Evolutionary conservation across 2,329 filamentous ascomycete species (phyloP), one percentile per base, ranked within the genome.

Genomic region (Fonsecaea pedrosoi): DNA sequence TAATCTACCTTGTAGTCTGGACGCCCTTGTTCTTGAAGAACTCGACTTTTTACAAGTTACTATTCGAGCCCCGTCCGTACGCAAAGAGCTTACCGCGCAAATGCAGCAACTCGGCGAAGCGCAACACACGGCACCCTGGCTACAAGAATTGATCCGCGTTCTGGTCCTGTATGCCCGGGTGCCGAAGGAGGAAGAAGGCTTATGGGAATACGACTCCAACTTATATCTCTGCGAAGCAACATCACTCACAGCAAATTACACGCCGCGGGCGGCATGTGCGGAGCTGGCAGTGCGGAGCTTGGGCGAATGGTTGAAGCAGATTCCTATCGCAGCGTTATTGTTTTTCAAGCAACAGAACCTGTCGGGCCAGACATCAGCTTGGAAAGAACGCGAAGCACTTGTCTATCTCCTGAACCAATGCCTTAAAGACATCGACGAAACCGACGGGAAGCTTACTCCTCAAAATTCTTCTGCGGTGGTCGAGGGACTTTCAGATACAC

Each of bases 141-240:
- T 97, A 71, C 85, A 91, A 38, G 91, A 97, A 74, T 88, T 97
- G 21, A 91, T 97, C 87, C 91, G 90, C 76, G 85, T 97, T 71
- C 87, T 93, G 9, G 88, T 93, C 21, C 88, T 89, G 1, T 98
- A 96, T 78, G 90, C 93, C 12, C 92, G 94, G 71, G 96, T 99
- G 73, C 94, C 91, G 1, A 89, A 88, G 34, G 95, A 99, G 77
- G 95, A 98, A 75, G 92, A 97, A 79, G 92, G 92, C 7, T 81
- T 99, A 9, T 99, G 95, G 95, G 92, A 97, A 73, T 92, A 97
- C 69, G 95, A 99, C 78, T 91, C 96, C 72, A 98, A 96, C 66
- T 86, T 99, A 1, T 99, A 96, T 79, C 84, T 99, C 55, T 94
- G 93, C 0, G 95, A 99, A 78, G 94, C 98, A 80, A 94, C 92